Evolutionary conservation across 768 basidiomycete species (phyloP), one percentile per base, ranked within the genome.

Genomic region (Boletus vinaceobasis): DNA sequence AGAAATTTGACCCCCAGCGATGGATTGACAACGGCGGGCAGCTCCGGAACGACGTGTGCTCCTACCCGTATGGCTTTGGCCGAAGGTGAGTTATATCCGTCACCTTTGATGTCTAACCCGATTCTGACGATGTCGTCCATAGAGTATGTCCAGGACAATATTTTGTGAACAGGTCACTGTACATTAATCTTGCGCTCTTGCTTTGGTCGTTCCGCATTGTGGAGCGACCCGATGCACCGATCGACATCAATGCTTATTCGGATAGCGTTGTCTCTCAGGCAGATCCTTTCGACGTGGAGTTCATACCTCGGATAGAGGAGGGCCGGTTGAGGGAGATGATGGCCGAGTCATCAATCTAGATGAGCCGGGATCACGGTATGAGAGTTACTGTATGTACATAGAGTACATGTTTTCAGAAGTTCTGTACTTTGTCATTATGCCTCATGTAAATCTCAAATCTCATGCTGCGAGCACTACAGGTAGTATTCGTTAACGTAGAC

Each of bases 81-180:
- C 63, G 81, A 53, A 60, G 65, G 73, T 70, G 43, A 13, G 56
- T 29, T 32, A 21, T 21, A 13, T 43, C 36, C 42, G 4, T 50
- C 23, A 1, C 14, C 10, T 9, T 13, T 21, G 9, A 23, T 33
- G 23, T 13, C 29, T 5, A n/a, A n/a, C n/a, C n/a, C n/a, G n/a
- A 14, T 23, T 29, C 19, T 37, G 42, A 45, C n/a, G 26, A 15
- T 4, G 1, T 19, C 8, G 5, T 23, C 4, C 26, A 36, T 15
- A 80, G 84, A 37, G 75, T 85, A 2, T 87, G 85, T 50, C 84
- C 84, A 0, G 85, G 85, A 1, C 78, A 77, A 54, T 73, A 83
- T 64, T 75, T 87, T 27, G 84, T 58, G 4, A 52, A 58, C 27
- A 40, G n/a, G 5, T 86, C 86, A 5, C 69, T 87, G 2, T 83